Percentiles rank a stretch among this genome's conserved stretches.
Evolutionary conservation across 139 green algal genomes (phyloP).

Genomic region (Volvox reticuliferus): DNA sequence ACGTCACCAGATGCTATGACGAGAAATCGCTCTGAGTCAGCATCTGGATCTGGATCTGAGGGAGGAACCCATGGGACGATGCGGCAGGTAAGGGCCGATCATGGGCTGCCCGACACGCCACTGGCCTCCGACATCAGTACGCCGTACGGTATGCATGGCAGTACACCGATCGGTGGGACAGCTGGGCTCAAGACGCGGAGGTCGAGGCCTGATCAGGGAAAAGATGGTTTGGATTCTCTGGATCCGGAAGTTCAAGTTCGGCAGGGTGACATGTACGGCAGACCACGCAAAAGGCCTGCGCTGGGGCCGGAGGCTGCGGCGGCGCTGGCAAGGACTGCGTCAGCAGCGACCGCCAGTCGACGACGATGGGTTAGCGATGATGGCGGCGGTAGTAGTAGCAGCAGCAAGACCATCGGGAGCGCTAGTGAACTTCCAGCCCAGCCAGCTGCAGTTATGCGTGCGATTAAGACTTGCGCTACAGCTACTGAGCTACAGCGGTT

Average conservation of each 20-base stretch:
- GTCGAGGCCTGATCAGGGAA: no score
- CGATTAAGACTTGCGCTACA: conserved; percentile 15
- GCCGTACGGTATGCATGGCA: no score
- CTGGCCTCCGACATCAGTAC: no score
- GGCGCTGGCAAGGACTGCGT: not conserved
- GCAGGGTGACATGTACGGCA: not conserved
- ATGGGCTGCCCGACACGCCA: no score
- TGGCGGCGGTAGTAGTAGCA: not conserved
- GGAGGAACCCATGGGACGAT: no score
- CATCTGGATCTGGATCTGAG: not conserved
- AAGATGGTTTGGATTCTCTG: not conserved
- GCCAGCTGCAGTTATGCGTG: not conserved
- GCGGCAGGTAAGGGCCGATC: no score
- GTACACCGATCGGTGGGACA: no score
- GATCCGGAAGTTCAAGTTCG: not conserved
- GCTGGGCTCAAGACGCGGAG: no score
- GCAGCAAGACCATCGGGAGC: not conserved
- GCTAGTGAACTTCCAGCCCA: not conserved
- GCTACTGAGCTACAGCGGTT: not conserved
- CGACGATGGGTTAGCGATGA: not conserved
- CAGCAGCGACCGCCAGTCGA: not conserved
- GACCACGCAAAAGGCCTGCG: not conserved
- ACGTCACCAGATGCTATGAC: no score
- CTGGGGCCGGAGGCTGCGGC: not conserved
- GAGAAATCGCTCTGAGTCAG: not conserved